Evolutionary conservation across 1,139 yeast genomes (phyloP).

Genomic region (Torulaspora pretoriensis): DNA sequence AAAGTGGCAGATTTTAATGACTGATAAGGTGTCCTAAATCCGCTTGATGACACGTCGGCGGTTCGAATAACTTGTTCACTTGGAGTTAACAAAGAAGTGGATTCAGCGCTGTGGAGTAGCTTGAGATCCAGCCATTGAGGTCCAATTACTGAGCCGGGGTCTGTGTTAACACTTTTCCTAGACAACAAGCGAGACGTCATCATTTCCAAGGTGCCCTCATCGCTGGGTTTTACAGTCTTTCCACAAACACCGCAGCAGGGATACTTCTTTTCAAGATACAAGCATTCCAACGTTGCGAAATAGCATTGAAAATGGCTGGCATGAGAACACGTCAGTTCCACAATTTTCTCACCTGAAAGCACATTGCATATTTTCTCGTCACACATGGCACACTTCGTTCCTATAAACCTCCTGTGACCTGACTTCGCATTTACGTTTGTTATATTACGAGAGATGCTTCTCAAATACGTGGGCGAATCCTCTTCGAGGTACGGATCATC

Average conservation of each 20-base stretch:
- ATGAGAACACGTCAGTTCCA: slow-evolving; percentile 37
- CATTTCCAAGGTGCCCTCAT: slow-evolving; percentile 28
- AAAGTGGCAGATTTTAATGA: slow-evolving; percentile 2
- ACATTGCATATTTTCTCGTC: slow-evolving; percentile 35
- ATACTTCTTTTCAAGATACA: slow-evolving; percentile 10
- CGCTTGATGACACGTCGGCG: slow-evolving; percentile 30
- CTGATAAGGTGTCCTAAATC: slow-evolving; percentile 22
- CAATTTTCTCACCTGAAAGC: slow-evolving; percentile 36
- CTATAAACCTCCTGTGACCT: slow-evolving; percentile 26
- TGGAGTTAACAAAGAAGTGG: slow-evolving; percentile 21
- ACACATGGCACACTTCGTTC: slow-evolving; percentile 37
- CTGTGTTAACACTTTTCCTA: slow-evolving; percentile 6
- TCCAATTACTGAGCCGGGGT: slow-evolving; percentile 7
- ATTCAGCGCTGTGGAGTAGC: slow-evolving; percentile 6
- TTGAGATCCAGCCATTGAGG: slow-evolving; percentile 22
- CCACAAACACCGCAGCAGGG: slow-evolving; percentile 33
- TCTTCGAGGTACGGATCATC: slow-evolving; percentile 21
- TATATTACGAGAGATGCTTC: slow-evolving; percentile 12
- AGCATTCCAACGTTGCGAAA: slow-evolving; percentile 19
- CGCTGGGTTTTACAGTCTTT: slow-evolving; percentile 22
- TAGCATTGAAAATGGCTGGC: slow-evolving; percentile 32
- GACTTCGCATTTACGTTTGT: slow-evolving; percentile 12
- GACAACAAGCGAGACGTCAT: slow-evolving; percentile 25
- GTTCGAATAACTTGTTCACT: slow-evolving; percentile 30
- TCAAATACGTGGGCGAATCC: slow-evolving; percentile 23